Evolutionary conservation across 805 yeast species (phyloP), one percentile per base, ranked within the genome.

Genomic region (Blastobotrys terrestris): DNA sequence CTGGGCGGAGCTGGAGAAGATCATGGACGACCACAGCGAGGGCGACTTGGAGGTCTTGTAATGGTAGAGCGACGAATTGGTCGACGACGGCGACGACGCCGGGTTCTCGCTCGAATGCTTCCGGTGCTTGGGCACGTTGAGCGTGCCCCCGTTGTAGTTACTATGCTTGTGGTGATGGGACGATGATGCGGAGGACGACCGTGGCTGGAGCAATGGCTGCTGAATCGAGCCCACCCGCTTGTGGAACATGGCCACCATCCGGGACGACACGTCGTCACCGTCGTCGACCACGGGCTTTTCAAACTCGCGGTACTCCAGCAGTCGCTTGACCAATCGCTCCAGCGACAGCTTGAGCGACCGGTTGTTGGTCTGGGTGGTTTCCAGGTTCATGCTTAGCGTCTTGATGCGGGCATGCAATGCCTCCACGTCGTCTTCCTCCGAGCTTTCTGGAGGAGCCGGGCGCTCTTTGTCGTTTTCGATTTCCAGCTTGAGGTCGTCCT

Each of bases 261-360:
- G 57, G 39, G 53, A 51, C 14, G 47, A 45, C 3, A 58, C 35
- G 35, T 11, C 35, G 35, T 11, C 35, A 6, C 11, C 35, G 5
- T 26, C 35, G 35, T 5, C 35, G 35, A 26, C 63, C 3, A 66
- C 63, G 7, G 58, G 57, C 21, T 49, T 52, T 39, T 60, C 61
- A 53, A 68, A 68, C 44, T 60, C 63, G 40, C 56, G 46, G 50
- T 62, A 63, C 49, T 65, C 70, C 15, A 68, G 61, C 48, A 68
- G 62, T 5, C 72, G 63, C 42, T 60, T 58, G 3, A 68, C 70
- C 15, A 68, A 62, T 11, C 68, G 57, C 54, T 68, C 71, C 31
- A 67, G 58, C 11, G 69, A 62, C 18, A 55, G 49, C 35, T 58
- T 60, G 22, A 68, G 63, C 13, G 71, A 71, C 18, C 50, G 48